A percentile compares a stretch with the other conserved stretches of the same genome.
Conservation (phyloP, 495 filamentous ascomycete species). For the Penicillium goetzii region DNA sequence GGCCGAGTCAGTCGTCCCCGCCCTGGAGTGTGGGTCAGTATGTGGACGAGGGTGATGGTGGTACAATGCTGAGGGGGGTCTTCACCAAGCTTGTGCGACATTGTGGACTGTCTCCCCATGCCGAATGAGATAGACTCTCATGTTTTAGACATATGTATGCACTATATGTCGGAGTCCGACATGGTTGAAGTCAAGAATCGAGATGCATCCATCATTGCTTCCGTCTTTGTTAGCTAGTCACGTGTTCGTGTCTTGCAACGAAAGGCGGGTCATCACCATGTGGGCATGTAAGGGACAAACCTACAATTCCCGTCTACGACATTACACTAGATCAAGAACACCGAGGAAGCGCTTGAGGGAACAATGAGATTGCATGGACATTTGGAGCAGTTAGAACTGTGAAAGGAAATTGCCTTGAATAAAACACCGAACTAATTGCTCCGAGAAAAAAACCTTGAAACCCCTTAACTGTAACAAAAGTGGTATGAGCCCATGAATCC, state of each 20-base stretch:
- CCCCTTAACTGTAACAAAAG: constrained; percentile 33
- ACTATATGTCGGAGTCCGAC: background rate
- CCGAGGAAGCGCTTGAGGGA: constrained; percentile 33
- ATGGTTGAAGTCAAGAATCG: background rate
- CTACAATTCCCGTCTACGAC: background rate
- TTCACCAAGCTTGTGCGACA: constrained; percentile 72
- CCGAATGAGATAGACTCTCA: constrained; percentile 78
- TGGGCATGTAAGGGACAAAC: background rate
- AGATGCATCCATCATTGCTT: background rate
- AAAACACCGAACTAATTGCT: constrained; percentile 40
- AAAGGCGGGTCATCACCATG: too few relatives aligned
- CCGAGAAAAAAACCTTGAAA: constrained; percentile 21
- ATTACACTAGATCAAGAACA: constrained; percentile 13
- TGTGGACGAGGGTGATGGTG: background rate
- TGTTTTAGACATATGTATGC: constrained; percentile 24
- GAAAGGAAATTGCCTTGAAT: constrained; percentile 38
- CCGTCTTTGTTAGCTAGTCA: background rate
- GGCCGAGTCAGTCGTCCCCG: constrained; percentile 75
- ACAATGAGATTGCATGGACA: constrained; percentile 38
- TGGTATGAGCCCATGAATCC: constrained; percentile 39
- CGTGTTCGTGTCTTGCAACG: background rate
- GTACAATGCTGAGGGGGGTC: background rate
- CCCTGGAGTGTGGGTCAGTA: constrained; percentile 49
- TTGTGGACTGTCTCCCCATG: constrained; percentile 92
- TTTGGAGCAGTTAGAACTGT: constrained; percentile 41